Evolutionary conservation across 2,329 filamentous ascomycete genomes (phyloP).

Genomic region (Elsinoe batatas): DNA sequence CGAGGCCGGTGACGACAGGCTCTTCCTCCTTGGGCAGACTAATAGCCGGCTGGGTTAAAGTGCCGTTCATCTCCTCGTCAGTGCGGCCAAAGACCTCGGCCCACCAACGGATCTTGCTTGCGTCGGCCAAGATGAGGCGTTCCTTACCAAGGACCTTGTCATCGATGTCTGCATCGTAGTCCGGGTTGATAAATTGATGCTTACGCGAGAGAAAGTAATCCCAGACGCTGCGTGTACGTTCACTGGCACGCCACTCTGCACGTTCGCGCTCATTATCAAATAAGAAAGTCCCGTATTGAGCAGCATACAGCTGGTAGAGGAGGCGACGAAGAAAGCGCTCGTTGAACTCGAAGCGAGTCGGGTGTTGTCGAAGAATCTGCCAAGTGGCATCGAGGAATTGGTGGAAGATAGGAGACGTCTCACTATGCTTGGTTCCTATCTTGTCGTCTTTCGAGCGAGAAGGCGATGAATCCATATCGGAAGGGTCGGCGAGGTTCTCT

Average conservation of each 20-base stretch:
- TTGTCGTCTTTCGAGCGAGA: slow-evolving; percentile 41
- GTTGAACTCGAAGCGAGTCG: slow-evolving; percentile 88
- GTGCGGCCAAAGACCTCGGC: slow-evolving; percentile 73
- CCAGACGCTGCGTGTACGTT: slow-evolving; percentile 66
- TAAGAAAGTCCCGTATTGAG: slow-evolving; percentile 93
- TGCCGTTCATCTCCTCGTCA: slow-evolving; percentile 83
- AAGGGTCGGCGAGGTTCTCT: slow-evolving; percentile 37
- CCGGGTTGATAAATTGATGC: slow-evolving; percentile 70
- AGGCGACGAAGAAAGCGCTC: slow-evolving; percentile 83
- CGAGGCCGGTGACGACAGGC: slow-evolving; percentile 16
- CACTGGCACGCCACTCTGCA: slow-evolving; percentile 11
- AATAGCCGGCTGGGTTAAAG: slow-evolving; percentile 12
- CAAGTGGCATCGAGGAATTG: slow-evolving; percentile 94
- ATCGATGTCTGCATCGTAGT: slow-evolving; percentile 66
- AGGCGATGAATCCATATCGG: slow-evolving; percentile 25
- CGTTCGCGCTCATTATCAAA: slow-evolving; percentile 87
- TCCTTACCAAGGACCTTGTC: slow-evolving; percentile 73
- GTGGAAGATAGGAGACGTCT: slow-evolving; percentile 93
- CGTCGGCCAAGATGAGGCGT: slow-evolving; percentile 66
- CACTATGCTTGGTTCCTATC: slow-evolving; percentile 70
- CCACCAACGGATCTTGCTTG: slow-evolving; percentile 87
- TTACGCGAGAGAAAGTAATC: slow-evolving; percentile 81
- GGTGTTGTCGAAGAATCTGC: slow-evolving; percentile 76
- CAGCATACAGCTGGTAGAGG: slow-evolving; percentile 88
- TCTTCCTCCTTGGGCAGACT: slow-evolving; percentile 17